These are phyloP conservation scores for Akanthomyces dipterigenus DNA, from an alignment of 2,329 filamentous ascomycete species.

Conservation along the genomic window DNA sequence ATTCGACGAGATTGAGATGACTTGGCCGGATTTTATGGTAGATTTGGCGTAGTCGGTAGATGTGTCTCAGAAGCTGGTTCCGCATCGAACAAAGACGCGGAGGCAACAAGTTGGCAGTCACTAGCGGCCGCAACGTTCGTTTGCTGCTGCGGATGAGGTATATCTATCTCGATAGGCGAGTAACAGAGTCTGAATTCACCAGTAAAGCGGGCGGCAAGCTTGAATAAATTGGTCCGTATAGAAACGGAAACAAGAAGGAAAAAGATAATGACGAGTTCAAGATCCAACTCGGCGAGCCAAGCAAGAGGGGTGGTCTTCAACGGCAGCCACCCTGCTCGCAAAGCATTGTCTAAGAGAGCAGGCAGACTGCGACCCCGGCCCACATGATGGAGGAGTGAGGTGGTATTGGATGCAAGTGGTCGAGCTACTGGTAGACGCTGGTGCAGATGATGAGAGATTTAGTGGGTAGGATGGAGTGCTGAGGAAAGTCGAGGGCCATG, in stretches of 20 bases:
- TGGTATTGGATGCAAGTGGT: neutral
- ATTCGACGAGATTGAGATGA: neutral
- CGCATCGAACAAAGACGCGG: neutral
- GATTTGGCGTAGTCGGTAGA: neutral
- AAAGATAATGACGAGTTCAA: neutral
- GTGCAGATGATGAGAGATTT: neutral
- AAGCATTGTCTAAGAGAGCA: neutral
- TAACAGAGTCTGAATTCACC: too few species aligned
- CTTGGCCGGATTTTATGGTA: neutral
- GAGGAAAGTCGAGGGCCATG: neutral
- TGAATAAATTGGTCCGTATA: neutral
- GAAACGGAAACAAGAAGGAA: neutral
- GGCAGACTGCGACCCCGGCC: neutral
- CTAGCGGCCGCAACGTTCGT: neutral
- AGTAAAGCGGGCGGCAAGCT: too few species aligned
- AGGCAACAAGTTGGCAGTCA: too few species aligned
- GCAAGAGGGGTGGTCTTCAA: neutral
- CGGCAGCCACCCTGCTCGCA: neutral
- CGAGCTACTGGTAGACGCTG: neutral
- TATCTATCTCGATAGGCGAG: too few species aligned
- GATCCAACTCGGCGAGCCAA: neutral
- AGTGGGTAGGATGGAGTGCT: neutral
- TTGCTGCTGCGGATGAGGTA: neutral
- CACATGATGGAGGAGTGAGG: constrained; percentile 9
- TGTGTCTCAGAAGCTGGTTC: neutral